Percentiles rank a stretch among this genome's conserved stretches.
These are phyloP conservation scores for Diaporthe sp. DNA, from an alignment of 2,329 filamentous ascomycete species.

Conservation along the genomic window DNA sequence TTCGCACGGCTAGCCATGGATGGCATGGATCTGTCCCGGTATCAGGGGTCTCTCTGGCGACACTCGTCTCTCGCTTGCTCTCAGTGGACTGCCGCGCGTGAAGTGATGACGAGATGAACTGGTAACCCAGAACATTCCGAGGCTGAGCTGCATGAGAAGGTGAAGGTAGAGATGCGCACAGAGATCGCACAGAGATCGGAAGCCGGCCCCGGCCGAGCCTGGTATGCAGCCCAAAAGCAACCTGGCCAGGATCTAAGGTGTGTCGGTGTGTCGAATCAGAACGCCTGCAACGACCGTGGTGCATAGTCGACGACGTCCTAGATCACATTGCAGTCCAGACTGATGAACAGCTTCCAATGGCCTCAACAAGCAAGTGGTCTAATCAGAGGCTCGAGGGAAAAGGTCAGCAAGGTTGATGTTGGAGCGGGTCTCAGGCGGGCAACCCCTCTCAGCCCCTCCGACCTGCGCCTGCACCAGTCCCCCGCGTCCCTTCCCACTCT, in stretches of 20 bases:
- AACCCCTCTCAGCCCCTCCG: neutral
- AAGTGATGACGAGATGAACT: slow-evolving; percentile 23
- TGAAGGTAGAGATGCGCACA: neutral
- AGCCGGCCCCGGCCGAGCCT: neutral
- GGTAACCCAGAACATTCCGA: neutral
- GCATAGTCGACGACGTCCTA: slow-evolving; percentile 25
- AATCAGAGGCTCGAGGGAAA: neutral
- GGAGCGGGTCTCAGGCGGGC: slow-evolving; percentile 1
- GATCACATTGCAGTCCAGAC: neutral
- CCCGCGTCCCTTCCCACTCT: slow-evolving; percentile 5
- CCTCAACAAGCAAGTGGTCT: neutral
- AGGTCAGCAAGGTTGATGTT: neutral
- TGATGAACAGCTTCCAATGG: neutral
- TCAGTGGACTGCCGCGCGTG: neutral
- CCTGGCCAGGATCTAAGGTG: neutral
- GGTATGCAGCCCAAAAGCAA: neutral
- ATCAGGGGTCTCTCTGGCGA: neutral
- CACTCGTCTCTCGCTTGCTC: neutral
- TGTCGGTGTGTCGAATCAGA: neutral
- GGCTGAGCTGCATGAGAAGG: slow-evolving; percentile 12
- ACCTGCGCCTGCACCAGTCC: slow-evolving; percentile 6
- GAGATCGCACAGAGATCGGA: neutral
- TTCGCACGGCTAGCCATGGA: slow-evolving; percentile 11
- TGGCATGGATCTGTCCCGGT: neutral
- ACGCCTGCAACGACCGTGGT: neutral